Evolutionary conservation across 2,329 filamentous ascomycete species (phyloP), one percentile per base, ranked within the genome.

Genomic region (Botryotinia globosa): DNA sequence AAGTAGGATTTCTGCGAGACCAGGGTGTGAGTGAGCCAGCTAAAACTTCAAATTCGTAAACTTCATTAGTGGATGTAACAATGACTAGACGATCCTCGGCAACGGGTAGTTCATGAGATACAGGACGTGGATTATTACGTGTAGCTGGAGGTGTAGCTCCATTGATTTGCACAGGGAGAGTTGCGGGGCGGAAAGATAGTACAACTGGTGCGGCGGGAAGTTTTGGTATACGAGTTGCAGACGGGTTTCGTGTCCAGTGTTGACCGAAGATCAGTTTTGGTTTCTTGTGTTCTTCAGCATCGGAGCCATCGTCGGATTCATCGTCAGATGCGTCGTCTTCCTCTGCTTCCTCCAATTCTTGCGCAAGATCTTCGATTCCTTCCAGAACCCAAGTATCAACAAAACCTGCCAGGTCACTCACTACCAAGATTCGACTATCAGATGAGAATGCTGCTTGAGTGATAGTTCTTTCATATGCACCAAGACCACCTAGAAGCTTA

Each of bases 341-440:
- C n/a, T 45, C 25, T 80, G 76, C 80, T 44, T 81, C 78, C 29
- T 76, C 75, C 61, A 71, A 79, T 54, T 82, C 80, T 34, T 85
- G 82, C 22, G 82, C 83, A 3, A 79, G 75, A 76, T 88, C 86
- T 77, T 87, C 84, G 74, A 87, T 81, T 54, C 87, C 87, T 79
- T 89, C 86, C 71, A 97, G 82, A 1, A 94, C 83, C 92, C 94
- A 99, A 29, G 91, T 94, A 80, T 98, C 94, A 45, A 98, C 85
- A 81, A 91, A 94, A 61, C 96, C 96, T 61, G 92, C 90, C 69
- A 98, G 83, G 81, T 98, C 95, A 65, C 91, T 90, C 44, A 90
- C 88, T 14, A 92, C 94, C 64, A 98, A 84, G 75, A 97, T 88
- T 76, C 87, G 89, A 80, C 92, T 93, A 80, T 97, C 92, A 8